Evolutionary conservation across 1,139 yeast species (phyloP), one percentile per base, ranked within the genome.

Genomic region (Zygosaccharomyces pseudobailii): DNA sequence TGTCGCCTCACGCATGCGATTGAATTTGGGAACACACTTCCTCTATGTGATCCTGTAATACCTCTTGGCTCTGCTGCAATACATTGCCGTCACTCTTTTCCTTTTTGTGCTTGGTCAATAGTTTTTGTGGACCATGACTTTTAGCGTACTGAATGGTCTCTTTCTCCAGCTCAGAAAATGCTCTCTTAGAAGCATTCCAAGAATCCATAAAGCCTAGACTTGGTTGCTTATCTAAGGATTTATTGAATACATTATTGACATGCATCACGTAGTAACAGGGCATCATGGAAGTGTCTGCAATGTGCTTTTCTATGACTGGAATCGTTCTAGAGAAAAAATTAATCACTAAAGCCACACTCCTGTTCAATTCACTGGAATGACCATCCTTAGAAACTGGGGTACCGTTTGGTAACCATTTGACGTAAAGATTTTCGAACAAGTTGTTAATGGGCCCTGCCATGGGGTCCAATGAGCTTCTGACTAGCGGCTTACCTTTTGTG

Each of bases 381-480:
- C 70, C 70, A 6, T 72, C 73, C n/a, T 63, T 60, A 3, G 76
- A 62, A 10, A 73, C 75, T 42, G 67, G 66, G 44, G 72, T 72
- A 23, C 69, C 71, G 22, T 69, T 70, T 10, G 87, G 86, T 35
- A 77, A 68, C 55, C 70, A 70, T 28, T 65, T 67, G 40, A 67
- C 62, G 37, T 81, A 72, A 34, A 71, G 56, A 5, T 70, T 65
- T 55, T 77, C 82, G 50, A 85, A 63, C 37, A 72, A 68, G 40
- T 72, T 68, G 66, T 86, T 87, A 36, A 82, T 45, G 19, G 90
- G 89, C 40, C 69, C 72, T 39, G 84, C 69, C 17, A 83, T 37
- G 4, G 88, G 87, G 59, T 86, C 90, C 27, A 81, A 65, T 37
- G 78, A 75, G 19, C 83, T 71, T 54, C 85, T 72, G 37, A 85